Evolutionary conservation across 179 eudicot genomes (phyloP).

Genomic region (Nepenthes alata): DNA sequence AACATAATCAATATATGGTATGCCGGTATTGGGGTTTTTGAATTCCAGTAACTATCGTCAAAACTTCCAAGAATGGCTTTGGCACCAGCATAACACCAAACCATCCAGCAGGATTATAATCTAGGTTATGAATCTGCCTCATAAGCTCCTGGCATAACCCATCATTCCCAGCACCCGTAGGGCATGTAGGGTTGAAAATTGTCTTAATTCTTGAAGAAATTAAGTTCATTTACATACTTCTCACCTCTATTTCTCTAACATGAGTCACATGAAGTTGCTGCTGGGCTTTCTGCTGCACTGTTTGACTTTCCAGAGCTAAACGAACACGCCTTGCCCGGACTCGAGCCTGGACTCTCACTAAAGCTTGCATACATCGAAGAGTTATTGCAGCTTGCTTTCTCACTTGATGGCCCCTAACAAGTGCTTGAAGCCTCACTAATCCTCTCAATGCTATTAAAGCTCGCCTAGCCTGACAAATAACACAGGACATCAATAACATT

Average conservation of each 20-base stretch:
- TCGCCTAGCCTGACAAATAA: slow-evolving; percentile 29
- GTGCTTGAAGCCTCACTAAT: slow-evolving; percentile 43
- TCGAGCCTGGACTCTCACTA: slow-evolving; percentile 49
- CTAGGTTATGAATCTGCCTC: too few species aligned
- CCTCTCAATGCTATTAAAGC: slow-evolving; percentile 44
- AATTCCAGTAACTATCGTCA: too few species aligned
- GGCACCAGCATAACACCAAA: too few species aligned
- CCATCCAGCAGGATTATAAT: too few species aligned
- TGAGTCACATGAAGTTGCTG: slow-evolving; percentile 52
- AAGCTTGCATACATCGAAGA: slow-evolving; percentile 46
- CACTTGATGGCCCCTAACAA: slow-evolving; percentile 48
- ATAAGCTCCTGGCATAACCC: too few species aligned
- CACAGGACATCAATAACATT: not conserved
- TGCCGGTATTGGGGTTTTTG: too few species aligned
- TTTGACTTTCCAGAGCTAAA: slow-evolving; percentile 31
- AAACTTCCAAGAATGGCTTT: too few species aligned
- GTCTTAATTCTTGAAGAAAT: too few species aligned
- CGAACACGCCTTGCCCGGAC: slow-evolving; percentile 50
- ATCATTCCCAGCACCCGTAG: too few species aligned
- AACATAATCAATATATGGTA: too few species aligned
- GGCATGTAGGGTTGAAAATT: too few species aligned
- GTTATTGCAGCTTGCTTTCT: slow-evolving; percentile 50
- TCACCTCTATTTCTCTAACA: slow-evolving; percentile 67
- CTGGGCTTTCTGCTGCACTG: slow-evolving; percentile 23
- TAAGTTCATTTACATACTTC: not conserved